phyloP scores from a whole-genome alignment of 2,329 filamentous ascomycete genomes.

The Aspergillus flavus region DNA sequence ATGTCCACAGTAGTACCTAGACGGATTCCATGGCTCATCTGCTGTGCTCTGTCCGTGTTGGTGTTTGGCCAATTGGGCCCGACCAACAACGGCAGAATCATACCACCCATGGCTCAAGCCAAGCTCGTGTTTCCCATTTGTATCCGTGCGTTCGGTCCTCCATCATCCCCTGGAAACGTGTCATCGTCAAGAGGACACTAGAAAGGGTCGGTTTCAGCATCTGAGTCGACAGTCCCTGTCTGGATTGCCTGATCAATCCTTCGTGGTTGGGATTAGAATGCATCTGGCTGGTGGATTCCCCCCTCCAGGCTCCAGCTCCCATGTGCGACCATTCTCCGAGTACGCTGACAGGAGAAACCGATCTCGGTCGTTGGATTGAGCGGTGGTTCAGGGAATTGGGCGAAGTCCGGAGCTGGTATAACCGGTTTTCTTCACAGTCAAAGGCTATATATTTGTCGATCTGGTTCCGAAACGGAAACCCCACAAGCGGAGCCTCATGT shows the following conservation, averaged over 20 bases:
- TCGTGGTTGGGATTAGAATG: not conserved
- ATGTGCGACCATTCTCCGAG: not conserved
- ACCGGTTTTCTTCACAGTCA: not conserved
- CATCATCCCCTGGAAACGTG: not conserved
- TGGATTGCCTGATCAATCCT: not conserved
- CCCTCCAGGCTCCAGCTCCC: not conserved
- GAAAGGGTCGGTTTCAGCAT: not conserved
- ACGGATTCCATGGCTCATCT: not conserved
- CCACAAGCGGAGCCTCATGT: constrained; percentile 1
- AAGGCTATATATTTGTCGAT: not conserved
- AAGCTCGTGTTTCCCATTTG: not conserved
- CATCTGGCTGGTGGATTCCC: not conserved
- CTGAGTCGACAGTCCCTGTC: not conserved
- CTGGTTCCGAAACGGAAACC: constrained; percentile 9
- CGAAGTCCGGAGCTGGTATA: constrained; percentile 8
- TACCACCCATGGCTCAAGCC: not conserved
- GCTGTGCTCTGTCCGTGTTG: not conserved
- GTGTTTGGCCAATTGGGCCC: not conserved
- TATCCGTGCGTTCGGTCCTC: not conserved
- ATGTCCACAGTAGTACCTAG: not conserved
- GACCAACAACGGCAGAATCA: not conserved
- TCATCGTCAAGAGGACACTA: not conserved
- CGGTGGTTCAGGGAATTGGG: not conserved
- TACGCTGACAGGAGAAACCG: not conserved
- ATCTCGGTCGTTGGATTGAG: not conserved